Percentiles rank a stretch among this genome's conserved stretches.
These are phyloP conservation scores for Mucuna pruriens DNA, from an alignment of 306 rosid genomes.

Conservation along the genomic window DNA sequence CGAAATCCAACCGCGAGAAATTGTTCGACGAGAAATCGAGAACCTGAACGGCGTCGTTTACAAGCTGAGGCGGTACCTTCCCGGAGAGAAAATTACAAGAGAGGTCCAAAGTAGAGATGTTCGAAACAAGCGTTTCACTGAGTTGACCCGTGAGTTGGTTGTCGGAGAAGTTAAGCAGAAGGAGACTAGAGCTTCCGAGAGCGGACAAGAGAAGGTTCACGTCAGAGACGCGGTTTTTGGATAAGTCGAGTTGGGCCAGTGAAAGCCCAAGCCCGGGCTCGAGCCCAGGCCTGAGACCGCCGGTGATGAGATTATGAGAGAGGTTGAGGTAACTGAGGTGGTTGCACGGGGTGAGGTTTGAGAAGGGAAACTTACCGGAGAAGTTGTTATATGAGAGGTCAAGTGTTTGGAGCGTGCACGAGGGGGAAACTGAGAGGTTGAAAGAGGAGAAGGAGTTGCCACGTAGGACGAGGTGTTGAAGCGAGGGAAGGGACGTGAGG, in stretches of 20 bases:
- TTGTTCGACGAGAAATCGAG: conserved; percentile 71
- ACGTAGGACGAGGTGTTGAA: conserved; percentile 45
- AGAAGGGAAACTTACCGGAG: conserved; percentile 46
- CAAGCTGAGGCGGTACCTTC: conserved; percentile 45
- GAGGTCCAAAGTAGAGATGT: conserved; percentile 53
- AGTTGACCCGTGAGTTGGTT: conserved; percentile 58
- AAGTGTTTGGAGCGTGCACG: conserved; percentile 47
- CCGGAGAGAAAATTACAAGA: conserved; percentile 58
- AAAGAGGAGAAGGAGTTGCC: conserved; percentile 53
- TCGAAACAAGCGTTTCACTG: conserved; percentile 31
- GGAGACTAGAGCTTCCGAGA: conserved; percentile 45
- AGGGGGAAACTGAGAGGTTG: conserved; percentile 40
- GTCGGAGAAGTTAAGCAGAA: conserved; percentile 53
- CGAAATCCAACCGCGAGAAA: conserved; percentile 53
- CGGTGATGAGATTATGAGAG: conserved; percentile 55
- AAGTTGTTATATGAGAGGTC: conserved; percentile 70
- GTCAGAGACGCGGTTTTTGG: conserved; percentile 57
- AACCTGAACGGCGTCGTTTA: conserved; percentile 45
- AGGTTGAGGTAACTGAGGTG: conserved; percentile 51
- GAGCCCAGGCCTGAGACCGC: background rate
- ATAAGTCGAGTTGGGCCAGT: conserved; percentile 57
- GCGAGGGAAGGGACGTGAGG: conserved; percentile 53
- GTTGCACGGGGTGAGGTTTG: conserved; percentile 35
- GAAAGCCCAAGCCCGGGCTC: conserved; percentile 24
- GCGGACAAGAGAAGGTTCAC: conserved; percentile 26